Percentiles rank a stretch among this genome's conserved stretches.
phyloP scores from a whole-genome alignment of 108 stramenopile species.

The Parietichytrium sp. region DNA sequence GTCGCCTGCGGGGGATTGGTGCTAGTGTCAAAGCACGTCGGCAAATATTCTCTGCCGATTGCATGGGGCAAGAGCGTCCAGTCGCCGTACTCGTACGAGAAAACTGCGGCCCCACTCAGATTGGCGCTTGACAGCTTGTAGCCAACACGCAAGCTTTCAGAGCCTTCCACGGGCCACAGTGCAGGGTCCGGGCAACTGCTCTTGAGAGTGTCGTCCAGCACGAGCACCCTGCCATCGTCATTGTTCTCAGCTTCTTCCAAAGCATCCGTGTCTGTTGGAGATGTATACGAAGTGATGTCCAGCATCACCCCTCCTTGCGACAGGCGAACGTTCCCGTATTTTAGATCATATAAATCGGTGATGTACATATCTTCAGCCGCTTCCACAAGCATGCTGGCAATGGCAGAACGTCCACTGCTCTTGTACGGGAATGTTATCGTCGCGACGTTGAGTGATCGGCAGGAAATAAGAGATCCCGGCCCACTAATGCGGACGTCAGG shows the following conservation, averaged over 20 bases:
- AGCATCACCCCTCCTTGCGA: neutral
- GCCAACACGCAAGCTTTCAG: neutral
- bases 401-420: neutral
- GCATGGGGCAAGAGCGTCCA: neutral
- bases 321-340: neutral
- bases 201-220: neutral
- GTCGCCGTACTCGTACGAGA: neutral
- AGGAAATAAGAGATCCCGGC: neutral
- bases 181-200: neutral
- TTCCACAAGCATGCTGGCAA: neutral
- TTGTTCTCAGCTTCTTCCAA: neutral
- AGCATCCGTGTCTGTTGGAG: too few species aligned
- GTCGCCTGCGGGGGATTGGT: neutral
- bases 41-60: neutral
- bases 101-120: neutral
- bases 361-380: neutral
- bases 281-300: neutral
- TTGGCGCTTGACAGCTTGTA: neutral
- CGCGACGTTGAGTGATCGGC: constrained; percentile 24
- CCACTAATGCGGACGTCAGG: neutral
- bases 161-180: neutral
- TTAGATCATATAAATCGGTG: neutral
- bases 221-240: neutral
- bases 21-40: neutral
- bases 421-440: neutral